These are phyloP conservation scores for Noccaea caerulescens DNA, from an alignment of 345 rosid species.

Conservation along the genomic window DNA sequence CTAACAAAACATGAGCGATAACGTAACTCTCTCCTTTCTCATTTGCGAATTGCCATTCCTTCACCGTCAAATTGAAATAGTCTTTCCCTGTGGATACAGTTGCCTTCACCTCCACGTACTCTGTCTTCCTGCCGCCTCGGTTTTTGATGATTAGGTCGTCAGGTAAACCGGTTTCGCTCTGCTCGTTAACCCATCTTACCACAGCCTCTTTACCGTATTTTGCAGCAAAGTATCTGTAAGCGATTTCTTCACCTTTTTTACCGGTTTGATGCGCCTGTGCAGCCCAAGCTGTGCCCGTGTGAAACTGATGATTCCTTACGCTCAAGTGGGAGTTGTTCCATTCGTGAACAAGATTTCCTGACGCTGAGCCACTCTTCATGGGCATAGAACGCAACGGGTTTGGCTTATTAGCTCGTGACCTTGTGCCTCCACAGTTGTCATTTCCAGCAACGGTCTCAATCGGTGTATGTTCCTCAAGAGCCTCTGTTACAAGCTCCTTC, in stretches of 20 bases:
- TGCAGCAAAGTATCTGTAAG: conserved; percentile 59
- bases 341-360: conserved; percentile 40
- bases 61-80: conserved; percentile 68
- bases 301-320: conserved; percentile 55
- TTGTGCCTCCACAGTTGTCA: conserved; percentile 17
- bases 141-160: conserved; percentile 59
- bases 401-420: conserved; percentile 28
- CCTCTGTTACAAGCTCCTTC: conserved; percentile 23
- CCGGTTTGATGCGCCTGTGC: conserved; percentile 60
- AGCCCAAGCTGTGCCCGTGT: conserved; percentile 48
- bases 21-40: conserved; percentile 64
- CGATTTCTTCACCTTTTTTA: conserved; percentile 71
- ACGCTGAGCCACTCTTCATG: conserved; percentile 16
- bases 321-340: conserved; percentile 38
- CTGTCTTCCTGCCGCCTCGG: conserved; percentile 48
- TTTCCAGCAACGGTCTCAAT: conserved; percentile 47
- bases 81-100: conserved; percentile 70
- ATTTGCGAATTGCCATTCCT: conserved; percentile 84
- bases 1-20: conserved; percentile 65
- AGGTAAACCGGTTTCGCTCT: conserved; percentile 74
- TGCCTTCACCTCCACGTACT: conserved; percentile 84
- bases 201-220: conserved; percentile 45
- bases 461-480: conserved; percentile 37
- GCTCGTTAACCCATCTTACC: conserved; percentile 85
- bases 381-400: conserved; percentile 14